Evolutionary conservation across 2,329 filamentous ascomycete species (phyloP).

Genomic region (Sporothrix pseudoabietina): DNA sequence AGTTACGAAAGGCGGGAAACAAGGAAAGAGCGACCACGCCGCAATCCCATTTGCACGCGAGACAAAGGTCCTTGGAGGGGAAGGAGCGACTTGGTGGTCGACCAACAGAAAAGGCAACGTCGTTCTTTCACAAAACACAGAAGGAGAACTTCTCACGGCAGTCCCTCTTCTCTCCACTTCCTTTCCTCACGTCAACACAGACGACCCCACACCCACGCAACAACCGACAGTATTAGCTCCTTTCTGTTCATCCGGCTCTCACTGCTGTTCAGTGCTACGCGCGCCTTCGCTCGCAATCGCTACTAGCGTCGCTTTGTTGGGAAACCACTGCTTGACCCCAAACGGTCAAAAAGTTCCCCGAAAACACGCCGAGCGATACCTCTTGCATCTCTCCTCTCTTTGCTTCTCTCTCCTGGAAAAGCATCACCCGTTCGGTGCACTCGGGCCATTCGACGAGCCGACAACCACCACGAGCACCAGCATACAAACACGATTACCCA

Average conservation of each 20-base stretch:
- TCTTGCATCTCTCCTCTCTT: neutral
- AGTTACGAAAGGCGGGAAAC: slow-evolving; percentile 1
- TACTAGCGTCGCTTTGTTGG: slow-evolving; percentile 20
- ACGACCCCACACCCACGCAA: slow-evolving; percentile 21
- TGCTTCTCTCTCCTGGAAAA: neutral
- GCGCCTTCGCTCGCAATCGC: slow-evolving; percentile 17
- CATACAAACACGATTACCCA: neutral
- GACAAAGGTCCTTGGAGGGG: neutral
- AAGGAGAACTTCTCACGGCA: neutral
- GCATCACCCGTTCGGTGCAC: neutral
- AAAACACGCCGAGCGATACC: slow-evolving; percentile 12
- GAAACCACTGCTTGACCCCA: neutral
- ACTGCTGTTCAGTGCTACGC: neutral
- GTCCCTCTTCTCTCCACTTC: neutral
- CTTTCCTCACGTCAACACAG: neutral
- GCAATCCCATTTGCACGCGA: slow-evolving; percentile 1
- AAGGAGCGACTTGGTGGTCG: neutral
- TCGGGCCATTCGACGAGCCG: neutral
- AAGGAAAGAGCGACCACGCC: slow-evolving; percentile 7
- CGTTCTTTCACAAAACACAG: neutral
- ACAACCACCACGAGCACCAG: neutral
- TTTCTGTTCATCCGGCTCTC: neutral
- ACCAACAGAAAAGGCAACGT: neutral
- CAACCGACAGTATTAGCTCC: neutral
- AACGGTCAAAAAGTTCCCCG: neutral